Evolutionary conservation across 371 early-diverging fungal genomes (phyloP).

Genomic region (Amoeboaphelidium occidentale): DNA sequence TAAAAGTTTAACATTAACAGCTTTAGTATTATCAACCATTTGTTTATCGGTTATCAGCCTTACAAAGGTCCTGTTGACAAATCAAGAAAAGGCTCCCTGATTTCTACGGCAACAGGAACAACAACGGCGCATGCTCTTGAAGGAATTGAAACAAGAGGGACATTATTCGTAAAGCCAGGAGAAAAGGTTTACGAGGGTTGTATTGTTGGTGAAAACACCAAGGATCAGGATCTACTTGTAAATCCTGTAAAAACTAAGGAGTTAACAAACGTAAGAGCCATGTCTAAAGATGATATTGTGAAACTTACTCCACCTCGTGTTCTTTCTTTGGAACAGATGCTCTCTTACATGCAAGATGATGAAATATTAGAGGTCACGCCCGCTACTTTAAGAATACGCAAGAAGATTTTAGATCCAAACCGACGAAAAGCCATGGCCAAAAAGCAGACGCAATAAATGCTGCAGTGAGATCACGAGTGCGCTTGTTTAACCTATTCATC

Average conservation of each 20-base stretch:
- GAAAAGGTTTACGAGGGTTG: constrained; percentile 47
- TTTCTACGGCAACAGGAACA: constrained; percentile 23
- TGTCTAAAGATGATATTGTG: constrained; percentile 41
- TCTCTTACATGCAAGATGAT: constrained; percentile 42
- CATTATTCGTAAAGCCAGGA: constrained; percentile 38
- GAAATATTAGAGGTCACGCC: constrained; percentile 58
- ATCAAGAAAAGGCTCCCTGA: constrained; percentile 40
- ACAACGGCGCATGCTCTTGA: constrained; percentile 39
- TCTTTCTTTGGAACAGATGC: constrained; percentile 39
- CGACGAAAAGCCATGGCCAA: constrained; percentile 23
- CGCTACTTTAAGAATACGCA: constrained; percentile 32
- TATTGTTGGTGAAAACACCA: constrained; percentile 49
- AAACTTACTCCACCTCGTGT: constrained; percentile 31
- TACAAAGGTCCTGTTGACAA: constrained; percentile 35
- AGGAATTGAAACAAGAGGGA: constrained; percentile 42
- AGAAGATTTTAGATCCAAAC: constrained; percentile 32
- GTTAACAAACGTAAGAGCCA: constrained; percentile 40
- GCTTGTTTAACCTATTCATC: too few relatives aligned
- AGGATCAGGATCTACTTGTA: constrained; percentile 39
- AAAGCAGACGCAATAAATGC: not conserved
- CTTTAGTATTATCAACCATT: constrained; percentile 40
- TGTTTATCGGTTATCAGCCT: constrained; percentile 31
- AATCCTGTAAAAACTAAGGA: constrained; percentile 52
- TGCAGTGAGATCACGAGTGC: too few relatives aligned
- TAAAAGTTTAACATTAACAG: constrained; percentile 15